Evolutionary conservation across 2,329 filamentous ascomycete genomes (phyloP), one percentile per base, ranked within the genome.

Genomic region (Ophiostoma perfectum): DNA sequence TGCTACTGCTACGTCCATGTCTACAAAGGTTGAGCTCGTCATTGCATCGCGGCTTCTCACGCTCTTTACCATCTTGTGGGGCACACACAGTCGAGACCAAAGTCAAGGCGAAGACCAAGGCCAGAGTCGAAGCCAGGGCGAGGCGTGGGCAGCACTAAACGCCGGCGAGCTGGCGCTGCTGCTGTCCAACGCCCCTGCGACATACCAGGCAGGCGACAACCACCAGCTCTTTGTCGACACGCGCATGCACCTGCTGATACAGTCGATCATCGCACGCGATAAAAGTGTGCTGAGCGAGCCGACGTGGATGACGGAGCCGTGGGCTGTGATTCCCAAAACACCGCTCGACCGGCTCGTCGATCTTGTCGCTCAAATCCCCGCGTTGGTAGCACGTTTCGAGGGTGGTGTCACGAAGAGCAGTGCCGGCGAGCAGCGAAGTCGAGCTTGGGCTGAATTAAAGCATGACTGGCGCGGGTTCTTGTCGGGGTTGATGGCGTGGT

Each of bases 31-130:
- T 27, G 18, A 55, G 7, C n/a, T 55, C 8, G 8, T 27, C n/a
- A 36, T 55, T 4, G 49, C 49, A 55, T 55, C 49, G 7, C 49
- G 49, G 49, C 49, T 55, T n/a, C 49, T 55, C n/a, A 55, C 49
- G 18, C 49, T 55, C 5, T 55, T 55, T 5, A 27, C 49, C 7
- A 55, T 55, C 8, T 27, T 27, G 8, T 55, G 49, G 49, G 49
- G 49, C n/a, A 27, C 9, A 11, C n/a, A 55, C 2, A 27, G 27
- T 27, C 27, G 2, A 27, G 27, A 27, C 27, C 27, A 27, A 27
- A 27, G 27, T 27, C 27, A 27, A 27, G 27, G 27, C 27, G 27
- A 27, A 27, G 27, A 27, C 27, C 27, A 2, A 27, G 27, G 27
- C 27, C 27, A 27, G 27, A 27, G 27, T 27, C 27, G 27, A 27